Conservation (phyloP, 305 asterid species). For the Salvia sclarea region DNA sequence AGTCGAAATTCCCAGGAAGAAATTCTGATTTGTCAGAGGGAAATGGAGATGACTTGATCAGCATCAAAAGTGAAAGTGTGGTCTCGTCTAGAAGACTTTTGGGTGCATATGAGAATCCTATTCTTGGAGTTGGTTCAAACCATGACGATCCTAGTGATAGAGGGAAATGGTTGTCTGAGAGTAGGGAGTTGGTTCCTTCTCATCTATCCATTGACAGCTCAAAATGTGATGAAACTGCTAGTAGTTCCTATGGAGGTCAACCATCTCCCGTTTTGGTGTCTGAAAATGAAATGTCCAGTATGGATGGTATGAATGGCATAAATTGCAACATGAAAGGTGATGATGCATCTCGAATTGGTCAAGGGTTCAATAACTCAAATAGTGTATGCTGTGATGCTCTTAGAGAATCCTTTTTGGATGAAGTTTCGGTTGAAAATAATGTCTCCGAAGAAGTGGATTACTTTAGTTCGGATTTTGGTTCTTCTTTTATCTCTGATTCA, state of each 20-base stretch:
- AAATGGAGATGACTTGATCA: conserved; percentile 39
- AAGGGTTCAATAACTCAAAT: conserved; percentile 33
- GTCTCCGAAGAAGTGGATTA: conserved; percentile 51
- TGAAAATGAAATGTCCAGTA: conserved; percentile 35
- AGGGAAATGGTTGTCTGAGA: conserved; percentile 53
- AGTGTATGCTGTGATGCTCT: conserved; percentile 33
- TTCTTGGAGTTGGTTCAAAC: conserved; percentile 39
- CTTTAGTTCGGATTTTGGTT: conserved; percentile 56
- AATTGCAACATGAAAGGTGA: conserved; percentile 33
- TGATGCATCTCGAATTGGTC: conserved; percentile 40
- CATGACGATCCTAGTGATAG: conserved; percentile 42
- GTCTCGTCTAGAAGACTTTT: conserved; percentile 46
- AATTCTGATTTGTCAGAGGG: conserved; percentile 38
- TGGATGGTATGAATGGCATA: conserved; percentile 32
- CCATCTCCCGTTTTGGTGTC: conserved; percentile 38
- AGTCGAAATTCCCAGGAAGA: conserved; percentile 47
- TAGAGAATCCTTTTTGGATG: conserved; percentile 54
- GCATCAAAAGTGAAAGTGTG: conserved; percentile 42
- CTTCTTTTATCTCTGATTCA: conserved; percentile 54
- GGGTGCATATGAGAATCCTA: conserved; percentile 39
- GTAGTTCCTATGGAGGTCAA: conserved; percentile 52
- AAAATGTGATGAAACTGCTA: conserved; percentile 48
- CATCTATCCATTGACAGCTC: conserved; percentile 32
- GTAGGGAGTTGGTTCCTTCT: conserved; percentile 55
- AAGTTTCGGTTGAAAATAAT: conserved; percentile 52